phyloP scores from a whole-genome alignment of 225 moss, liverwort and hornwort genomes.

The Straminergon stramineum region DNA sequence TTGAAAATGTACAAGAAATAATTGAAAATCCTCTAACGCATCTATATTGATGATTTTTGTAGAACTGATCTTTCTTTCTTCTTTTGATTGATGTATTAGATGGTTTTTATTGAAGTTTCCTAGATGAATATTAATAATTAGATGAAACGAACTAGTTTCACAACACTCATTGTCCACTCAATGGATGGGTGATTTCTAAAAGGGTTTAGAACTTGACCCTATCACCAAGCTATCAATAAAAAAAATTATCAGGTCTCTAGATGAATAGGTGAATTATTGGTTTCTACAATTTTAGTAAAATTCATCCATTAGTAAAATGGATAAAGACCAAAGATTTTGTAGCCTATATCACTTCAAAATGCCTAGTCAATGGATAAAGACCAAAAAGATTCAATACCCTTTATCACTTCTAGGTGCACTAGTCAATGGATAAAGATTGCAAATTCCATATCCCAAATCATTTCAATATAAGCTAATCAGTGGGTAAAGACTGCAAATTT shows the following conservation, averaged over 20 bases:
- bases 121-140: too few relatives aligned
- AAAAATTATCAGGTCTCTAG: background rate
- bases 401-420: accelerated
- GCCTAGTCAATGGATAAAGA: too few relatives aligned
- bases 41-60: background rate
- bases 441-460: accelerated
- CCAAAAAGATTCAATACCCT: too few relatives aligned
- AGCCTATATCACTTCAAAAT: too few relatives aligned
- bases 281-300: background rate
- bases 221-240: background rate
- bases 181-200: background rate
- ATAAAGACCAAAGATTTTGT: too few relatives aligned
- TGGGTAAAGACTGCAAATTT: background rate
- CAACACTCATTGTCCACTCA: accelerated
- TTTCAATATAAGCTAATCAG: accelerated
- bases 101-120: too few relatives aligned
- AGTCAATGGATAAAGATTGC: background rate
- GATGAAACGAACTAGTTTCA: background rate
- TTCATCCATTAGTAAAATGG: too few relatives aligned
- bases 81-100: too few relatives aligned
- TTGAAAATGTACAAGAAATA: background rate
- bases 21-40: background rate
- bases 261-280: background rate
- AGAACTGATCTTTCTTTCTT: background rate
- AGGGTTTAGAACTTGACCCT: too few relatives aligned